Evolutionary conservation across 2,329 filamentous ascomycete species (phyloP).

Genomic region (Ophiobolus disseminans): DNA sequence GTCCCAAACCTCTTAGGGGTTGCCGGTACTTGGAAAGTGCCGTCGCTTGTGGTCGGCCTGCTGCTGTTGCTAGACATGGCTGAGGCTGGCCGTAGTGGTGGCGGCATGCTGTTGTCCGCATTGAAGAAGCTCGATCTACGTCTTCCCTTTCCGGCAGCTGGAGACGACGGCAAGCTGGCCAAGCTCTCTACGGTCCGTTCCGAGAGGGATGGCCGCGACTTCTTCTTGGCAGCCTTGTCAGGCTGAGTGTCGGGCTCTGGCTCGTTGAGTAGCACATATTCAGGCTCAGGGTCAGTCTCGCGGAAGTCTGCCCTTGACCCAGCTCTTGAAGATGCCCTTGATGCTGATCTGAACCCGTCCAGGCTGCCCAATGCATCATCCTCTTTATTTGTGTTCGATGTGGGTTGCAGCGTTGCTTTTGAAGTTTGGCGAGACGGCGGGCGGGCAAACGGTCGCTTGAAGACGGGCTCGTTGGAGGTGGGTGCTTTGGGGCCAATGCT

Average conservation of each 20-base stretch:
- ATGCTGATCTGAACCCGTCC: constrained; percentile 53
- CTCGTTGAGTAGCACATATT: constrained; percentile 19
- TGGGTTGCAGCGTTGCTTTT: constrained; percentile 24
- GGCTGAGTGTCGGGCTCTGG: constrained; percentile 24
- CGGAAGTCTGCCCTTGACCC: constrained; percentile 46
- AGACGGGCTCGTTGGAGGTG: constrained; percentile 31
- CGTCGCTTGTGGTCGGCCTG: constrained; percentile 58
- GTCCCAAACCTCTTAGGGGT: constrained; percentile 38
- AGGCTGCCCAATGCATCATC: constrained; percentile 53
- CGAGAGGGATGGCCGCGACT: constrained; percentile 67
- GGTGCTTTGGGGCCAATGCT: constrained; percentile 13
- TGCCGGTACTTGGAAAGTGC: constrained; percentile 34
- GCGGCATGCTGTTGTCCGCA: constrained; percentile 64
- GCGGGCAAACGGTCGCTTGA: constrained; percentile 48
- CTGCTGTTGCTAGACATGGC: constrained; percentile 61
- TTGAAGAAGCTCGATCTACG: constrained; percentile 77
- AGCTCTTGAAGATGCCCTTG: constrained; percentile 49
- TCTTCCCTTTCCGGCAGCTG: constrained; percentile 63
- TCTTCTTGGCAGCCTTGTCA: constrained; percentile 41
- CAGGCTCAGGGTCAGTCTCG: constrained; percentile 39
- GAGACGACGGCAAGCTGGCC: constrained; percentile 78
- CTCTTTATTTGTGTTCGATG: constrained; percentile 23
- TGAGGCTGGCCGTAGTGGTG: constrained; percentile 69
- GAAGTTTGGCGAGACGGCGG: constrained; percentile 43
- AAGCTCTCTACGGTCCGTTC: constrained; percentile 89